Conservation (phyloP, 192 early-diverging fungal genomes). For the Powellomyces hirtus region DNA sequence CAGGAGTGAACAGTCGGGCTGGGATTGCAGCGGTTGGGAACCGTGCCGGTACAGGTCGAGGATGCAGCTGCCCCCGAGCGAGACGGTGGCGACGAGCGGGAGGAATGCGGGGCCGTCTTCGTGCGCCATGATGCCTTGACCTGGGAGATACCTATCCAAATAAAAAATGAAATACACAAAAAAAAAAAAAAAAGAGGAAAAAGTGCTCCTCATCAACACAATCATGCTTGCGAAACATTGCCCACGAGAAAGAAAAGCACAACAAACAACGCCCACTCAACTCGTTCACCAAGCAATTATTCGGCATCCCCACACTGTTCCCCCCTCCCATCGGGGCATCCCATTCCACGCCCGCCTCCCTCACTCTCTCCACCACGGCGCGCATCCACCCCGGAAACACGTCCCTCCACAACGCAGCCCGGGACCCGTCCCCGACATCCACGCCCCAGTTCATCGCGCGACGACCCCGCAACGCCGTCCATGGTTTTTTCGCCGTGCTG, state of each 20-base stretch:
- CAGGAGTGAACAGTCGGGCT: slow-evolving; percentile 2
- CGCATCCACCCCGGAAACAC: slow-evolving; percentile 31
- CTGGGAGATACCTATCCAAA: slow-evolving; percentile 25
- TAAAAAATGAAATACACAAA: too few relatives aligned
- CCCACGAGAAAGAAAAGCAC: not conserved
- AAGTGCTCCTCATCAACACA: too few relatives aligned
- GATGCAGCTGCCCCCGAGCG: slow-evolving; percentile 27
- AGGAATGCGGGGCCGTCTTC: slow-evolving; percentile 43
- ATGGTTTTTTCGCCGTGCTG: slow-evolving; percentile 16
- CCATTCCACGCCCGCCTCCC: slow-evolving; percentile 2
- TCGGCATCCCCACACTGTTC: not conserved
- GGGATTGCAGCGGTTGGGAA: not conserved
- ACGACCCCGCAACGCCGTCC: slow-evolving; percentile 28
- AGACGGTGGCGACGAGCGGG: slow-evolving; percentile 40
- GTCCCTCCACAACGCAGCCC: not conserved
- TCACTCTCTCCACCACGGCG: slow-evolving; percentile 3
- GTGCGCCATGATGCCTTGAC: slow-evolving; percentile 49
- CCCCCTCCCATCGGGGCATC: not conserved
- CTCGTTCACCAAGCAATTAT: slow-evolving; percentile 46
- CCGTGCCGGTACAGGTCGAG: slow-evolving; percentile 28
- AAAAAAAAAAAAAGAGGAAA: too few relatives aligned
- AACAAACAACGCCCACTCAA: not conserved
- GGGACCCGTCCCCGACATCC: not conserved
- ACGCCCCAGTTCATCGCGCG: slow-evolving; percentile 12
- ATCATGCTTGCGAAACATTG: too few relatives aligned